Percentiles rank a stretch among this genome's conserved stretches.
These are phyloP conservation scores for Phytophthora quininea DNA, from an alignment of 352 stramenopile species.

Conservation along the genomic window DNA sequence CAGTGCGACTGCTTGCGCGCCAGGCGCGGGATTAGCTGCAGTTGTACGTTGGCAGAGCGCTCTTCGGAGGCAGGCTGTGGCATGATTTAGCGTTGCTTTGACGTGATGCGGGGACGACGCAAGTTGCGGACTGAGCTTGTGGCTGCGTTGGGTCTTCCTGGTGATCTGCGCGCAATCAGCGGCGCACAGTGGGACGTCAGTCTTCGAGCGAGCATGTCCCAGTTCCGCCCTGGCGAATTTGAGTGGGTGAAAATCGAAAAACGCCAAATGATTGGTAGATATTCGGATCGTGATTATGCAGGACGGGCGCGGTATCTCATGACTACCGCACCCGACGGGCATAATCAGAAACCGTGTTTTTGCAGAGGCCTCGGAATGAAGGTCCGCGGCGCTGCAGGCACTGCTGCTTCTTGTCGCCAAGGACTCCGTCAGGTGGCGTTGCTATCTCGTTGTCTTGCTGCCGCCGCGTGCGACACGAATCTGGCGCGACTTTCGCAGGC, in stretches of 20 bases:
- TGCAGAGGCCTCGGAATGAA: too few relatives aligned
- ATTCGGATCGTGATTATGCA: not conserved
- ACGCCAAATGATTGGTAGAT: not conserved
- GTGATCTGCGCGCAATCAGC: conserved; percentile 24
- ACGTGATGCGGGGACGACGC: not conserved
- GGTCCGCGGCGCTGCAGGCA: too few relatives aligned
- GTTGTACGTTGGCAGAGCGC: conserved; percentile 25
- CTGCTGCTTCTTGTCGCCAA: too few relatives aligned
- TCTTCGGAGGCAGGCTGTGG: conserved; percentile 20
- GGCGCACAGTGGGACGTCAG: conserved; percentile 18
- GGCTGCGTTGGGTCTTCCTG: not conserved
- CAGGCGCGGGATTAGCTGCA: conserved; percentile 38
- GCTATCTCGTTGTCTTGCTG: too few relatives aligned
- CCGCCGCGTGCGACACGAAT: too few relatives aligned
- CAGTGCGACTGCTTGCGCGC: conserved; percentile 28
- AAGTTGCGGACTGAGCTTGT: conserved; percentile 21
- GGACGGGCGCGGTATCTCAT: too few relatives aligned
- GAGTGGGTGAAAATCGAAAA: not conserved
- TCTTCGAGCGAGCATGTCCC: conserved; percentile 28
- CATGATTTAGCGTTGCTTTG: conserved; percentile 7
- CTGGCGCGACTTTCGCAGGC: too few relatives aligned
- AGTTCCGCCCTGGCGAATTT: conserved; percentile 15
- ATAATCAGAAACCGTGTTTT: too few relatives aligned
- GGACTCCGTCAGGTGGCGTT: too few relatives aligned
- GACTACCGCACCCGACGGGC: too few relatives aligned